phyloP scores from a whole-genome alignment of 2,329 filamentous ascomycete genomes.

The Polychaeton citri region DNA sequence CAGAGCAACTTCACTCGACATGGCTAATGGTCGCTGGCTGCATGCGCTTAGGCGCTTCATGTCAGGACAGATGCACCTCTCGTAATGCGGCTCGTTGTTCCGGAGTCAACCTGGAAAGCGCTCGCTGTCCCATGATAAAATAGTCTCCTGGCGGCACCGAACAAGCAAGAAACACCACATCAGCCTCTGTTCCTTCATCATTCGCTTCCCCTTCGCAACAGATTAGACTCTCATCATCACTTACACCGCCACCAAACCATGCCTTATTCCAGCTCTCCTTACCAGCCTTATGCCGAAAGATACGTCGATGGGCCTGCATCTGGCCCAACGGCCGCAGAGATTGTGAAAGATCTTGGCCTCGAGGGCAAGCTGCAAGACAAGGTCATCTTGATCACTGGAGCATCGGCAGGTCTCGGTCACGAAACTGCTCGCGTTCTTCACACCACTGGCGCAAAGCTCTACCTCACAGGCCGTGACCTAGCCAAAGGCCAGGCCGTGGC shows the following conservation, averaged over 20 bases:
- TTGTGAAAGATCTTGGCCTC: slow-evolving; percentile 11
- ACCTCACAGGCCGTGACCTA: slow-evolving; percentile 28
- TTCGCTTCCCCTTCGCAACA: background rate
- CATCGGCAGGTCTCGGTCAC: slow-evolving; percentile 28
- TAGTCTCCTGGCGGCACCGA: background rate
- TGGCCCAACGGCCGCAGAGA: slow-evolving; percentile 9
- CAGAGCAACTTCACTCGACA: background rate
- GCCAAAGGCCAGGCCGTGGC: slow-evolving; percentile 23
- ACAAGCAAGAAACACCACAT: background rate
- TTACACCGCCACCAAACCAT: background rate
- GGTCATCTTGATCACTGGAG: slow-evolving; percentile 29
- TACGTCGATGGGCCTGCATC: slow-evolving; percentile 3
- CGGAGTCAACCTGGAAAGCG: background rate
- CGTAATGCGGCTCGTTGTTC: slow-evolving; percentile 1
- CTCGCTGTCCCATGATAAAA: slow-evolving; percentile 1
- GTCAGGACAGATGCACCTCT: background rate
- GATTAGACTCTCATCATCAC: background rate
- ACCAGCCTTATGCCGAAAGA: slow-evolving; percentile 3
- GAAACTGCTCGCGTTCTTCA: slow-evolving; percentile 31
- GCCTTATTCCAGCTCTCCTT: background rate
- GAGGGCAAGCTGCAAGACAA: slow-evolving; percentile 21
- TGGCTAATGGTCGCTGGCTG: slow-evolving; percentile 1
- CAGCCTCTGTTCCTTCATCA: background rate
- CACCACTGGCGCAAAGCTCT: slow-evolving; percentile 30
- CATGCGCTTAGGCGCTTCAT: background rate